Base-by-base conservation (phyloP, 2,329 filamentous ascomycete species). In the Annulohypoxylon truncatum region DNA sequence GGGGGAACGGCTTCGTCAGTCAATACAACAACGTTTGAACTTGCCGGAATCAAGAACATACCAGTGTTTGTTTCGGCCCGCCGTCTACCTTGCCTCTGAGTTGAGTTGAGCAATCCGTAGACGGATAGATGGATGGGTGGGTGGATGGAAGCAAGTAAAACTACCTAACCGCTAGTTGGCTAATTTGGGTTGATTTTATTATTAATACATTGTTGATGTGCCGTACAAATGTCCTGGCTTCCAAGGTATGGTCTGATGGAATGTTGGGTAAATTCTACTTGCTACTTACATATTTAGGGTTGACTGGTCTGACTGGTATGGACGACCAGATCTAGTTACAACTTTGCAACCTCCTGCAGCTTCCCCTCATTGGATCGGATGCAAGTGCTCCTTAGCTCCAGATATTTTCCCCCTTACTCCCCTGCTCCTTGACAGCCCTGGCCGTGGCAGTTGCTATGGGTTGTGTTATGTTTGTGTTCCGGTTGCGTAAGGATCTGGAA, bases 301-400 rank as follows among this genome's bases (percentile, higher is more conserved):
- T 38, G 12, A 33, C 31, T 33, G 42, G 18, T 13, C 3, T 24
- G 40, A 29, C 38, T 28, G 15, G 7, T 35, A 62, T 35, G 55
- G 50, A 50, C 47, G 26, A 54, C 35, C 33, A 60, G 47, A 64
- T 59, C 56, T 68, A 42, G 56, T 50, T 54, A 55, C 48, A 63
- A 53, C 54, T 42, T 56, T 59, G 35, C 53, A 63, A 61, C 55
- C 55, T 61, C 53, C 50, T 66, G 54, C 58, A 63, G 50, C 56
- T 66, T 59, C 61, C 65, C 63, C 63, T 69, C 57, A 69, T 64
- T 69, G 54, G 61, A 60, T 64, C 67, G 67, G 67, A 67, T 68
- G 67, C 61, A 70, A 46, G 61, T 61, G 61, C 59, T 70, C 67
- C 67, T 54, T 67, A 61, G 56, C 53, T 60, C 51, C 38, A 42